Base-by-base conservation (phyloP, 2,329 filamentous ascomycete genomes). In the Colletotrichum abscissum region DNA sequence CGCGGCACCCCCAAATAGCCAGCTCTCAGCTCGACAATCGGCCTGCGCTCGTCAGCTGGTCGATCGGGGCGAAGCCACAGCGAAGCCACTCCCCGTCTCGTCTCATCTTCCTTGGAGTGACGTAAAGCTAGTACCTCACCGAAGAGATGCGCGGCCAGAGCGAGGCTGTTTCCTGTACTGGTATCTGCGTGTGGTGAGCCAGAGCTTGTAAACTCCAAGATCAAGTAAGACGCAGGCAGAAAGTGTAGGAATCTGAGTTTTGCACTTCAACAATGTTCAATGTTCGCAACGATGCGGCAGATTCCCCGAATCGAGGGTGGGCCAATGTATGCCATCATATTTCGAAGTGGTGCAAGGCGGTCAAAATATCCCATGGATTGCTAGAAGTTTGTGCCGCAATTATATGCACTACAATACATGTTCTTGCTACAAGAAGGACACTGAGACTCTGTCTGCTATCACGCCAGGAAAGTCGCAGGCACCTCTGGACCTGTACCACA, bases 401-500 rank as follows among this genome's bases (percentile, higher is more conserved):
- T 11, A n/a, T 42, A 56, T 28, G 16, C 30, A 38, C 14, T 64
- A 33, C 22, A 19, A 12, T 46, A 66, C 54, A 58, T 33, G 24
- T 7, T 56, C 12, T 64, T 35, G 62, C 49, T 19, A 55, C 26
- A n/a, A 55, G n/a, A n/a, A 16, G 4, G 14, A 65, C 1, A 42
- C 2, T 16, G 2, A 26, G 33, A 26, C 1, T 5, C 28, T 3
- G 33, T 8, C 11, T n/a, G 33, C 54, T 33, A 42, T 69, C 63
- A 76, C 16, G 63, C 52, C 69, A 76, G 56, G 14, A 76, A 76
- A 8, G 56, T 59, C 12, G 74, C 42, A 19, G 75, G 75, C 26
- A 76, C 52, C 22, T 76, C 75, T 19, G 75, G 75, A 55, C 75
- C 75, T 67, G 3, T 22, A 22, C 16, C 9, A 33, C 33, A 46